These are phyloP conservation scores for Talaromyces sp. DNA, from an alignment of 2,329 filamentous ascomycete species.

Conservation along the genomic window DNA sequence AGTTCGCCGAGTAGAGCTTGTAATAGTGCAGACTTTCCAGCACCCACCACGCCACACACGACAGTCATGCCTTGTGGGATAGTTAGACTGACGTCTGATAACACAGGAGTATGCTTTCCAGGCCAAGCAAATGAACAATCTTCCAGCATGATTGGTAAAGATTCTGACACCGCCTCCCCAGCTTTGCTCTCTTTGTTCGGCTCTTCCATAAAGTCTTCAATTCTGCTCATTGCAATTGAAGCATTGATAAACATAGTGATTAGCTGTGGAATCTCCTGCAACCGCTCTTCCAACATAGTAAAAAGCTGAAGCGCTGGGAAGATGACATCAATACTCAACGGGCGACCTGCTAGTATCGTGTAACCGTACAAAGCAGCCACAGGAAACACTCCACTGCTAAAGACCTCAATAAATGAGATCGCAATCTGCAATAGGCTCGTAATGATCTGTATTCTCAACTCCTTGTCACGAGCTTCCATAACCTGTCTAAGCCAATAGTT, in stretches of 20 bases:
- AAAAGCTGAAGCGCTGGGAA: constrained; percentile 86
- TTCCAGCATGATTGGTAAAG: constrained; percentile 46
- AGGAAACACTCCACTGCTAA: constrained; percentile 73
- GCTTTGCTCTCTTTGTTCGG: constrained; percentile 73
- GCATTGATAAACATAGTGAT: constrained; percentile 78
- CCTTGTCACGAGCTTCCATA: constrained; percentile 64
- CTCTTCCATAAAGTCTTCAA: constrained; percentile 83
- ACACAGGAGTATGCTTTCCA: constrained; percentile 58
- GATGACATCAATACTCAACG: constrained; percentile 74
- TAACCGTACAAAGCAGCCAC: constrained; percentile 80
- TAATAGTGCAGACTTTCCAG: constrained; percentile 63
- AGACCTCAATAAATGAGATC: constrained; percentile 68
- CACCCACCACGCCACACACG: constrained; percentile 62
- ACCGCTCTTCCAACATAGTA: constrained; percentile 67
- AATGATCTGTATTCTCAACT: constrained; percentile 64
- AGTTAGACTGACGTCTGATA: constrained; percentile 54
- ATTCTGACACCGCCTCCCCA: constrained; percentile 29
- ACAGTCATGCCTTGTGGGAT: constrained; percentile 60
- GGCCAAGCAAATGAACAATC: constrained; percentile 79
- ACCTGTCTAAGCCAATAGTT: constrained; percentile 69
- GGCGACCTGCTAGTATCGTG: constrained; percentile 66
- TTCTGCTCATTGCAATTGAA: constrained; percentile 75
- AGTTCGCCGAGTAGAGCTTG: constrained; percentile 61
- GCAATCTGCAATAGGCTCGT: constrained; percentile 62
- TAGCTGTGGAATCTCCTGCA: constrained; percentile 72